Percentiles rank a stretch among this genome's conserved stretches.
These are phyloP conservation scores for Leonotis leonurus DNA, from an alignment of 257 asterid genomes.

Conservation along the genomic window DNA sequence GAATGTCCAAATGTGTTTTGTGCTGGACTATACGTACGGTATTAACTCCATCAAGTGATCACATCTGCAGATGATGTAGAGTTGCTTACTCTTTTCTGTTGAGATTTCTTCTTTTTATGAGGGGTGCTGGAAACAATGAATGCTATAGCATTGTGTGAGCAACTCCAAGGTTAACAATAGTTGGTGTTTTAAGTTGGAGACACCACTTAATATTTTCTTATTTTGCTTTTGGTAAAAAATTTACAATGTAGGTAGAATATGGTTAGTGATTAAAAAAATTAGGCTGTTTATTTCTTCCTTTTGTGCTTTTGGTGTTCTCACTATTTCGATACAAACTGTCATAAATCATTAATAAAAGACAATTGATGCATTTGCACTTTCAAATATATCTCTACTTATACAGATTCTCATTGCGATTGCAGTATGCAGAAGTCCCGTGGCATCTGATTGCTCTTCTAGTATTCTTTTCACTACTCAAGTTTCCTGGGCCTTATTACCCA, in stretches of 20 bases:
- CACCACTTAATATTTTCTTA: no score
- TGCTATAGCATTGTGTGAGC: not conserved
- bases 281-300: not conserved
- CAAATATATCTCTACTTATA: not conserved
- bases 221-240: no score
- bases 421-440: conserved; percentile 87
- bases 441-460: conserved; percentile 52
- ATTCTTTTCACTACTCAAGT: conserved; percentile 62
- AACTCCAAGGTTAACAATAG: no score
- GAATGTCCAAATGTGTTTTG: not conserved
- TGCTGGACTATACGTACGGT: no score
- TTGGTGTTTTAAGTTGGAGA: no score
- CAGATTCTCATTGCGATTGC: conserved; percentile 14
- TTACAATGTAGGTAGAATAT: no score
- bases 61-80: not conserved
- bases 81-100: not conserved
- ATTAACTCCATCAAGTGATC: no score
- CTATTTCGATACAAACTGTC: no score
- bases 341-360: no score
- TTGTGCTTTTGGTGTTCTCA: no score
- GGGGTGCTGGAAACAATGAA: not conserved
- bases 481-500: conserved; percentile 90
- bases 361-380: no score
- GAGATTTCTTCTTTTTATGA: not conserved
- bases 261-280: no score